phyloP scores from a whole-genome alignment of 257 asterid genomes.

The Apocynum venetum region DNA sequence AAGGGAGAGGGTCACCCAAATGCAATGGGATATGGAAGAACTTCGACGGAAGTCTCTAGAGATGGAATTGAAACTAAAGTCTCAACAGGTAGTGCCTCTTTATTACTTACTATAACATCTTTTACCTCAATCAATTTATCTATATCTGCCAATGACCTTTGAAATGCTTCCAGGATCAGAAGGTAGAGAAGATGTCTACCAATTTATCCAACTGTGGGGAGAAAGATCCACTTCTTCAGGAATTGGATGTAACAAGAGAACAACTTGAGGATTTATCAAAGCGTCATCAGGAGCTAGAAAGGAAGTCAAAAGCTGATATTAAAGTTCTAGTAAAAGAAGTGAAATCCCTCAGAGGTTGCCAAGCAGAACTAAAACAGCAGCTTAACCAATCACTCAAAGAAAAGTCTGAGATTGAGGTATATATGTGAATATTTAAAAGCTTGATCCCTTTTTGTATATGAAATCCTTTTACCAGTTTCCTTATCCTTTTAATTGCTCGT shows the following conservation, averaged over 20 bases:
- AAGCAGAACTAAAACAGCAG: slow-evolving; percentile 59
- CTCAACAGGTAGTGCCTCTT: slow-evolving; percentile 52
- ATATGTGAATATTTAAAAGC: slow-evolving; percentile 18
- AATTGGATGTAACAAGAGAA: slow-evolving; percentile 54
- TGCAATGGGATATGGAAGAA: slow-evolving; percentile 99
- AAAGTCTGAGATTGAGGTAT: slow-evolving; percentile 69
- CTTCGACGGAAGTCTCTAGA: slow-evolving; percentile 73
- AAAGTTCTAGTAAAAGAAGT: slow-evolving; percentile 91
- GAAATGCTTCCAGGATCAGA: slow-evolving; percentile 40
- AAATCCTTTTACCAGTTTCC: not conserved
- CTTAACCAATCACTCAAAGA: slow-evolving; percentile 50
- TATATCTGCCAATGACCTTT: slow-evolving; percentile 6
- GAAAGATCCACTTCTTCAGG: slow-evolving; percentile 43
- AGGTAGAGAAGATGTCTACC: slow-evolving; percentile 28
- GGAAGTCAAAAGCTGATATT: slow-evolving; percentile 75
- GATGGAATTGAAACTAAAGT: slow-evolving; percentile 75
- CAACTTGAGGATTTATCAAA: slow-evolving; percentile 59
- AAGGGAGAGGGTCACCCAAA: slow-evolving; percentile 90
- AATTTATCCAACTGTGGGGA: slow-evolving; percentile 32
- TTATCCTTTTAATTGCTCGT: not conserved
- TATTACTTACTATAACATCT: slow-evolving; percentile 17
- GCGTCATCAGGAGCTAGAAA: slow-evolving; percentile 68
- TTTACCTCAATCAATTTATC: slow-evolving; percentile 17
- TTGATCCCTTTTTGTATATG: not conserved
- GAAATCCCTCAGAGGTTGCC: slow-evolving; percentile 79